Evolutionary conservation across 805 yeast genomes (phyloP).

Genomic region (Nakazawaea ernobii): DNA sequence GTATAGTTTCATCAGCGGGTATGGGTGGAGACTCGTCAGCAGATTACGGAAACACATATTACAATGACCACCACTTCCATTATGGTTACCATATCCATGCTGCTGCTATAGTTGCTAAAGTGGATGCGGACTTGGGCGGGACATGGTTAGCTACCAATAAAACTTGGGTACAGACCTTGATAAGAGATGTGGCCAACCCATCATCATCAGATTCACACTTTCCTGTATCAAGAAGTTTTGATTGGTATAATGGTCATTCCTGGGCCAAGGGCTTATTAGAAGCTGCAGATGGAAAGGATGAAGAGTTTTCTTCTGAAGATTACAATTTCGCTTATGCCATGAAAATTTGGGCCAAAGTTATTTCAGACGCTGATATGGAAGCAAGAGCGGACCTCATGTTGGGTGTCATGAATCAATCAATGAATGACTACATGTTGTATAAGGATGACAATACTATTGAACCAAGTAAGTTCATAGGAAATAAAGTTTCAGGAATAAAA

Average conservation of each 20-base stretch:
- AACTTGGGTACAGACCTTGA: slow-evolving; percentile 54
- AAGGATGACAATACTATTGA: slow-evolving; percentile 39
- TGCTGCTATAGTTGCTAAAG: slow-evolving; percentile 71
- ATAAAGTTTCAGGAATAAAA: slow-evolving; percentile 63
- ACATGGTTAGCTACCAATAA: slow-evolving; percentile 42
- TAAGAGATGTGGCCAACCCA: slow-evolving; percentile 69
- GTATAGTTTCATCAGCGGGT: slow-evolving; percentile 66
- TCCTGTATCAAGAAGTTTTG: slow-evolving; percentile 63
- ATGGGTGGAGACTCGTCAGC: slow-evolving; percentile 28
- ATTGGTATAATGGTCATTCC: slow-evolving; percentile 69
- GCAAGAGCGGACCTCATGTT: slow-evolving; percentile 54
- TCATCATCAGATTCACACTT: slow-evolving; percentile 43
- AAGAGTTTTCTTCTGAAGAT: slow-evolving; percentile 69
- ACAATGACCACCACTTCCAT: slow-evolving; percentile 86
- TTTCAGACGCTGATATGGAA: slow-evolving; percentile 46
- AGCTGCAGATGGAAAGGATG: slow-evolving; percentile 64
- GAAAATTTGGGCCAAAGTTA: slow-evolving; percentile 62
- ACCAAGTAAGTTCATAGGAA: slow-evolving; percentile 45
- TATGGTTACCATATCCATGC: slow-evolving; percentile 81
- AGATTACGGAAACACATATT: slow-evolving; percentile 70
- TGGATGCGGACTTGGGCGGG: slow-evolving; percentile 49
- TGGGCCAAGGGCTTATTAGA: slow-evolving; percentile 68
- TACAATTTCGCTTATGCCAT: slow-evolving; percentile 63
- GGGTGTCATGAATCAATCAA: slow-evolving; percentile 46
- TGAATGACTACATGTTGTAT: slow-evolving; percentile 52